Conservation (phyloP, 2,329 filamentous ascomycete genomes). For the Calonectria hongkongensis region DNA sequence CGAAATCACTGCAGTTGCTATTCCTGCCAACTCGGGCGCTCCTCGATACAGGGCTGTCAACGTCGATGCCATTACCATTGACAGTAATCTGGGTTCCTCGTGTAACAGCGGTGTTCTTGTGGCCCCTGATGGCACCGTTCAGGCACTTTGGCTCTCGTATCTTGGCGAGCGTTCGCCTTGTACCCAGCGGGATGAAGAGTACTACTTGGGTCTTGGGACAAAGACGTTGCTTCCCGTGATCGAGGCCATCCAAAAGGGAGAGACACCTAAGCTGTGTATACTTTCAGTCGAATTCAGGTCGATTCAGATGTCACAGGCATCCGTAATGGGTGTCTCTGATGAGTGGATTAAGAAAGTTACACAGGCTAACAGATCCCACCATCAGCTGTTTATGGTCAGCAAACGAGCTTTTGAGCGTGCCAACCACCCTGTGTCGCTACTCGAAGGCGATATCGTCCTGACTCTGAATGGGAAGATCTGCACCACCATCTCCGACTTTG, state of each 20-base stretch:
- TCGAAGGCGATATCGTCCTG: constrained; percentile 94
- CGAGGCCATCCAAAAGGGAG: constrained; percentile 86
- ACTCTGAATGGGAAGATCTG: constrained; percentile 94
- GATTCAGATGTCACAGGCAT: constrained; percentile 96
- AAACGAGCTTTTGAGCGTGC: constrained; percentile 84
- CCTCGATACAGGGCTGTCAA: constrained; percentile 97
- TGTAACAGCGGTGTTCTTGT: constrained; percentile 96
- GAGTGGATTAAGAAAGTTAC: constrained; percentile 96
- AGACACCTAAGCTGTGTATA: constrained; percentile 89
- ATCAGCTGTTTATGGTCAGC: constrained; percentile 98
- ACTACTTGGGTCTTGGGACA: constrained; percentile 93
- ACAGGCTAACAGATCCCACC: constrained; percentile 89
- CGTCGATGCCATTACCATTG: constrained; percentile 96
- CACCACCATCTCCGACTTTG: constrained; percentile 93
- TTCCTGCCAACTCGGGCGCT: constrained; percentile 93
- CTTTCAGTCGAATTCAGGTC: constrained; percentile 95
- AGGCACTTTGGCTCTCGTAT: constrained; percentile 97
- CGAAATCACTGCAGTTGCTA: constrained; percentile 97
- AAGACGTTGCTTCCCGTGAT: constrained; percentile 93
- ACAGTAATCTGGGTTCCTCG: constrained; percentile 92
- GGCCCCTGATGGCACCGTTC: constrained; percentile 91
- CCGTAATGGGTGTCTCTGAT: constrained; percentile 97
- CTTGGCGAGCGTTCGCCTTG: constrained; percentile 89
- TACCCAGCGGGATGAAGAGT: constrained; percentile 93
- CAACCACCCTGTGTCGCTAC: constrained; percentile 73